Evolutionary conservation across 179 eudicot genomes (phyloP), one percentile per base, ranked within the genome.

Genomic region (Heliamphora pulchella): DNA sequence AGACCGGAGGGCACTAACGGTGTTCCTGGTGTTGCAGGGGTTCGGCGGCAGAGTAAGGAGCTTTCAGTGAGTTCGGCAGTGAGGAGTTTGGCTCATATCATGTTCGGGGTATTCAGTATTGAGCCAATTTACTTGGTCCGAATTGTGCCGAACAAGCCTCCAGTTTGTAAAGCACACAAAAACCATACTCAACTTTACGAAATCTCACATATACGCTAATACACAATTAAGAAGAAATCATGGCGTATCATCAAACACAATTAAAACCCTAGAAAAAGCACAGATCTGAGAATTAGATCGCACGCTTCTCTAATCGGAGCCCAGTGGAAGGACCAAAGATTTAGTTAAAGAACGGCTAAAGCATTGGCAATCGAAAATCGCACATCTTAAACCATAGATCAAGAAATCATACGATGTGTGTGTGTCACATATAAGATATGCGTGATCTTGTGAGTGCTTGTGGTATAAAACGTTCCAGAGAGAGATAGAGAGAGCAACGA

Each of bases 261-360:
- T 59, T 50, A 72, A 72, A 73, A 15, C 76, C 62, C 44, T 44
- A 44, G 75, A 50, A 71, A 2, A 50, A 57, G 65, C 20, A 57
- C 11, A 55, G 47, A 39, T 15, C 22, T 39, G 22, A 53, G 46
- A 53, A n/a, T 59, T 17, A 59, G 54, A 76, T 76, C 69, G 59
- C 78, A 0, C 9, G 39, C 67, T 18, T 18, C 57, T 20, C 43
- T 64, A 11, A 64, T 20, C 39, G 68, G 13, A 64, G 43, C 8
- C 68, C 43, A 73, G 8, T 7, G 18, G 63, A 31, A 48, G 13
- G n/a, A 53, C n/a, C 62, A 57, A 53, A 54, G 53, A 53, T 22
- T 4, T 22, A 73, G 61, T 0, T 20, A 54, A 31, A 73, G 31
- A 50, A 48, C 9, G 5, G 17, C 5, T 48, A 71, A 48, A 18